Evolutionary conservation across 208 protist genomes (phyloP).

Genomic region (Phytomonas sp.): DNA sequence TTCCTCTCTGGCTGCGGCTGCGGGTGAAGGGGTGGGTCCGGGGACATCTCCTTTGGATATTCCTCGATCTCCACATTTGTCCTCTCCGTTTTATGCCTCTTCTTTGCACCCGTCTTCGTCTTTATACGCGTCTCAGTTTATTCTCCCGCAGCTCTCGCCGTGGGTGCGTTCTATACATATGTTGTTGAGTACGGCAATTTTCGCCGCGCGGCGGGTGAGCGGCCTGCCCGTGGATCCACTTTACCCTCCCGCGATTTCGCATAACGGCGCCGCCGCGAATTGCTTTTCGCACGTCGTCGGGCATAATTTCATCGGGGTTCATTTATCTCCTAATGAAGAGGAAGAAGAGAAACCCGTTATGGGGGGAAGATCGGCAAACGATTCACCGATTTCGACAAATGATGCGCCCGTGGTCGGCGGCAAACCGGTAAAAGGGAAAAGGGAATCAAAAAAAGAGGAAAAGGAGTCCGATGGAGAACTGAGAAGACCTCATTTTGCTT

Average conservation of each 20-base stretch:
- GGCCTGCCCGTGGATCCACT: slow-evolving; percentile 35
- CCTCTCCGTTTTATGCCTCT: too few relatives aligned
- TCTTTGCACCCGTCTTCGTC: slow-evolving; percentile 1
- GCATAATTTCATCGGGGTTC: slow-evolving; percentile 19
- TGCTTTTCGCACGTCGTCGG: slow-evolving; percentile 26
- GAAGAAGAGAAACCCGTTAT: too few relatives aligned
- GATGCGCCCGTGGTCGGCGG: too few relatives aligned
- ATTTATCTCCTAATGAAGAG: slow-evolving; percentile 1
- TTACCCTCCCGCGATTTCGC: slow-evolving; percentile 25
- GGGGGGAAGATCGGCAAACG: too few relatives aligned
- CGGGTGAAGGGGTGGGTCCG: too few relatives aligned
- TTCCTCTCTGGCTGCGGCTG: too few relatives aligned
- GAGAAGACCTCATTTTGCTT: slow-evolving; percentile 8
- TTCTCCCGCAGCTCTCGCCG: slow-evolving; percentile 10
- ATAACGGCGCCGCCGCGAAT: slow-evolving; percentile 17
- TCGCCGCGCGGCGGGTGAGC: slow-evolving; percentile 35
- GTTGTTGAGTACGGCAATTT: slow-evolving; percentile 33
- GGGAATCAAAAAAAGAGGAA: too few relatives aligned
- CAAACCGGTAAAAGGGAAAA: too few relatives aligned
- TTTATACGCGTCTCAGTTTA: not conserved
- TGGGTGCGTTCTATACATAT: slow-evolving; percentile 27
- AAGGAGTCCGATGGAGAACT: too few relatives aligned
- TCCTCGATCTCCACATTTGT: too few relatives aligned
- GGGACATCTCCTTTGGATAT: too few relatives aligned
- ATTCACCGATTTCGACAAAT: too few relatives aligned